phyloP scores from a whole-genome alignment of 2,329 filamentous ascomycete genomes.

The Colletotrichum camelliae region DNA sequence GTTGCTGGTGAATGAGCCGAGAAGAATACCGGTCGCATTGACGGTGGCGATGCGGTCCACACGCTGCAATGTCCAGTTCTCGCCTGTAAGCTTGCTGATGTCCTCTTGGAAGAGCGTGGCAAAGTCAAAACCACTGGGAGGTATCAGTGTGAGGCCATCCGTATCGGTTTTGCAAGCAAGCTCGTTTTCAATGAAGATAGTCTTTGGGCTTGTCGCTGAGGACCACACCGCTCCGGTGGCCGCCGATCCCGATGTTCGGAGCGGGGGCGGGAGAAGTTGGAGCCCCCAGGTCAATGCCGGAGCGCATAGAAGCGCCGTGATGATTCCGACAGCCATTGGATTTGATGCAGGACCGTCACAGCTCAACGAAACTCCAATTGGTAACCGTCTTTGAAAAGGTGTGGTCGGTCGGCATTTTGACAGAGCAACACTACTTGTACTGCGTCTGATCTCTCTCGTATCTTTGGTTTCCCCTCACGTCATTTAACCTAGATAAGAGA shows the following conservation, averaged over 20 bases:
- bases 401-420: not conserved
- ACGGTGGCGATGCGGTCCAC: constrained; percentile 34
- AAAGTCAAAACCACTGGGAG: constrained; percentile 54
- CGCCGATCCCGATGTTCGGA: not conserved
- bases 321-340: not conserved
- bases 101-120: constrained; percentile 51
- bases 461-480: not conserved
- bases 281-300: not conserved
- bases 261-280: constrained; percentile 1
- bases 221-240: not conserved
- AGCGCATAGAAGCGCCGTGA: not conserved
- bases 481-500: not conserved
- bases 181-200: constrained; percentile 44
- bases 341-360: not conserved
- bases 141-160: constrained; percentile 55
- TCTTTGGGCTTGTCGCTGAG: constrained; percentile 10
- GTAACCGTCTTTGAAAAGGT: not conserved
- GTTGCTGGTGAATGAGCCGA: constrained; percentile 37
- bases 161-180: constrained; percentile 46
- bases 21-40: constrained; percentile 44
- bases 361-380: not conserved
- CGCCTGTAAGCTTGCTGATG: constrained; percentile 43
- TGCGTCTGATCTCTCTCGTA: not conserved
- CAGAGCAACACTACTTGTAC: not conserved
- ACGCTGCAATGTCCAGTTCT: constrained; percentile 43